These are phyloP conservation scores for Dictyostelium purpureum DNA, from an alignment of 78 protist species.

Conservation along the genomic window DNA sequence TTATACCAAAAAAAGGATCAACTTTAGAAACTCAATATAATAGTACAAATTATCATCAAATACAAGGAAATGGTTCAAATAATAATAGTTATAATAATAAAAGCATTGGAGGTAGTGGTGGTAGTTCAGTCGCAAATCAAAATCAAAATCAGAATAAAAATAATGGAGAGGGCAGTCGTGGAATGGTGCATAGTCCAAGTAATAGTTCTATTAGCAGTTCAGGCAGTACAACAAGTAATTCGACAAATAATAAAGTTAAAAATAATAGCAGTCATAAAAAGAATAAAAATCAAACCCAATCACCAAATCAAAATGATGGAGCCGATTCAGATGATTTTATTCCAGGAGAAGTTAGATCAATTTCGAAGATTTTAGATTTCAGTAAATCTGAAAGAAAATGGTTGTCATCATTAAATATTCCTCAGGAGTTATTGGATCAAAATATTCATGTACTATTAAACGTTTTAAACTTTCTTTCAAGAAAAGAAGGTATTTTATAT, in stretches of 20 bases:
- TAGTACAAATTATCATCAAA: background rate
- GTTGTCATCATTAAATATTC: constrained; percentile 13
- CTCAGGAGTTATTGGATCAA: constrained; percentile 19
- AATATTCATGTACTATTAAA: constrained; percentile 30
- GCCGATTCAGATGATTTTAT: constrained; percentile 61
- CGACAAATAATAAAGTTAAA: background rate
- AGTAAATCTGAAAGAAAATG: constrained; percentile 54
- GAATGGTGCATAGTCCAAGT: constrained; percentile 6
- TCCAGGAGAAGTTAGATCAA: constrained; percentile 50
- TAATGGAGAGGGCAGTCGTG: background rate
- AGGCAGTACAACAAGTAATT: background rate
- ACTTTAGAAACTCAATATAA: too few species aligned
- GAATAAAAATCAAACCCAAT: background rate
- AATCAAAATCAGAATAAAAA: too few species aligned
- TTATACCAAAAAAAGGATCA: background rate
- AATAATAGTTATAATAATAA: background rate
- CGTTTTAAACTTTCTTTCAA: constrained; percentile 49
- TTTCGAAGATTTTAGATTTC: constrained; percentile 44
- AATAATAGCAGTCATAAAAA: background rate
- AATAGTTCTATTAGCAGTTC: background rate
- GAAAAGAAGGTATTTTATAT: constrained; percentile 55
- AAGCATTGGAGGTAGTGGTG: background rate
- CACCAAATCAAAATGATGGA: background rate
- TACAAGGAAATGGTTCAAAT: background rate
- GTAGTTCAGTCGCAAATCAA: too few species aligned